Evolutionary conservation across 768 basidiomycete species (phyloP).

Genomic region (Rhizopogon vinicolor): DNA sequence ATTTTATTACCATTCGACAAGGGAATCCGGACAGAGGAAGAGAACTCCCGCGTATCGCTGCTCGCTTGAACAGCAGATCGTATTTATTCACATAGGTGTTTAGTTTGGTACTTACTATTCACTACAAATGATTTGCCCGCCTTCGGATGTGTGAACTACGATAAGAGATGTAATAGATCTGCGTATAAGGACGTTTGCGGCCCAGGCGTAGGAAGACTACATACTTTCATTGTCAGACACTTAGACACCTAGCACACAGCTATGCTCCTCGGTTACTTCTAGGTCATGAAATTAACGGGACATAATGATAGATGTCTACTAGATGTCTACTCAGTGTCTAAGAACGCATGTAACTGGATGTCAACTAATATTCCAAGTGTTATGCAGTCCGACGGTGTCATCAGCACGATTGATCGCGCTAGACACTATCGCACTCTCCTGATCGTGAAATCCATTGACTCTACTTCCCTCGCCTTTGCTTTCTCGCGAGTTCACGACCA

Average conservation of each 20-base stretch:
- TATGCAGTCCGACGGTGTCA: constrained; percentile 77
- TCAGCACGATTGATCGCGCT: constrained; percentile 58
- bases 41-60: too few relatives aligned
- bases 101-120: too few relatives aligned
- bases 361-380: constrained; percentile 51
- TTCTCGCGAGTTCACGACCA: constrained; percentile 26
- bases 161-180: too few relatives aligned
- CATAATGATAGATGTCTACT: not conserved
- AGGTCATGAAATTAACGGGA: not conserved
- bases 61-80: too few relatives aligned
- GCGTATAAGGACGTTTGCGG: too few relatives aligned
- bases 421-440: constrained; percentile 23
- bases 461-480: constrained; percentile 30
- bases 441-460: constrained; percentile 13
- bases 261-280: not conserved
- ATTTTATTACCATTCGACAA: too few relatives aligned
- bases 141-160: too few relatives aligned
- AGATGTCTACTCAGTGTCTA: not conserved
- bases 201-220: too few relatives aligned
- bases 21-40: too few relatives aligned
- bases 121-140: too few relatives aligned
- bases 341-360: not conserved
- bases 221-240: too few relatives aligned
- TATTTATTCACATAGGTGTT: too few relatives aligned
- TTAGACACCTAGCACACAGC: not conserved